Base-by-base conservation (phyloP, 306 rosid genomes). In the Biancaea sappan region DNA sequence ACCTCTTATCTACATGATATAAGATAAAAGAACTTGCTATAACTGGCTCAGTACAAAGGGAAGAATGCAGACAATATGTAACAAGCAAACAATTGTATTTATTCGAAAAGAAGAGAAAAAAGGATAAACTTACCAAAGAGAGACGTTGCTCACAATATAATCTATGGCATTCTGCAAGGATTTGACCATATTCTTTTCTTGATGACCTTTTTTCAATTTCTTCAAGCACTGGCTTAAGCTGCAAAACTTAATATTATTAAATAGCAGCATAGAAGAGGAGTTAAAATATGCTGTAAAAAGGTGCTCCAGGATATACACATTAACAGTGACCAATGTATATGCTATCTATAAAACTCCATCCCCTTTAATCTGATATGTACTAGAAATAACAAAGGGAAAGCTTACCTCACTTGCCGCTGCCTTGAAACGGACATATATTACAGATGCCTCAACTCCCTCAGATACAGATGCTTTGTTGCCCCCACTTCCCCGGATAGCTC, bases 381-480 rank as follows among this genome's bases (percentile, higher is more conserved):
- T 63, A 21, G 10, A 51, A 81, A 41, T 35, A 44, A 52, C 77
- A 67, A 48, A 14, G 25, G 47, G 83, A 29, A 40, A 28, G 35
- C 53, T 71, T 87, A 88, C 99, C 96, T 95, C 98, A 79, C 92
- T 89, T 60, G 99, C 97, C 15, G 93, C 99, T 68, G 96, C 99
- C 95, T 95, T 91, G 85, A 95, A 95, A 74, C 98, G 96, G 56
- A 95, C 97, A 82, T 95, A 90, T 81, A 95, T 86, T 69, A 87
- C 90, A n/a, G 99, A 92, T 81, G 99, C 95, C 87, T 92, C 98
- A 18, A 95, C 98, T 77, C 99, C 98, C 85, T 95, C 99, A 10
- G 99, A 90, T 71, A 95, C 85, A 81, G 90, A 79, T 57, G 92
- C 62, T 74, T 82, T 94, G 87, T 76, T 86, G 69, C 85, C 86